Percentiles rank a stretch among this genome's conserved stretches.
Evolutionary conservation across 306 rosid species (phyloP).

Genomic region (Adenanthera pavonina): DNA sequence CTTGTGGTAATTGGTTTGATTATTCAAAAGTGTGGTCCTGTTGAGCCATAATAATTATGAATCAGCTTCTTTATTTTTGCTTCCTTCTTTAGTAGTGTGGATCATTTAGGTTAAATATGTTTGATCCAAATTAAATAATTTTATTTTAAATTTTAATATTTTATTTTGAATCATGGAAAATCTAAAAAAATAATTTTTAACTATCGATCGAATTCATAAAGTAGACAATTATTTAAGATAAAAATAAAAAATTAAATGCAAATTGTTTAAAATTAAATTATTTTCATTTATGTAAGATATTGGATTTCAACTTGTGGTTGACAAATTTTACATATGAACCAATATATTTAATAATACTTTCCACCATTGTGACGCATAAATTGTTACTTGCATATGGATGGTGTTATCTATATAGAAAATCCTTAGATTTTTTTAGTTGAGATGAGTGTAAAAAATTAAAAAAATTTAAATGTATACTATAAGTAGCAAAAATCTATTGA

Average conservation of each 20-base stretch:
- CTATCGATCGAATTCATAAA: background rate
- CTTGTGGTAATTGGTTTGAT: background rate
- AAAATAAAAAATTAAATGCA: background rate
- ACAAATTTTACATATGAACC: background rate
- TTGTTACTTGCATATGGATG: background rate
- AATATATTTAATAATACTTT: background rate
- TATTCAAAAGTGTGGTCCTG: constrained; percentile 6
- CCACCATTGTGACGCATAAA: background rate
- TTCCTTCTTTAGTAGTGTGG: too few species aligned
- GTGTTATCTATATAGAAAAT: background rate
- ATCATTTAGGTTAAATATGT: too few species aligned
- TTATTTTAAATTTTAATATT: background rate
- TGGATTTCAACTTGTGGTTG: background rate
- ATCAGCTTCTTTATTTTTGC: background rate
- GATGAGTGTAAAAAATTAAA: background rate
- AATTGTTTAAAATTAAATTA: background rate
- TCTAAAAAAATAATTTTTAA: background rate
- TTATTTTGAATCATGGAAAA: background rate
- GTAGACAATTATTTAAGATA: background rate
- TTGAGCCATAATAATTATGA: background rate
- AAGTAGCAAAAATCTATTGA: background rate
- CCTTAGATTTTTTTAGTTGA: background rate
- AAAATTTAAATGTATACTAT: background rate
- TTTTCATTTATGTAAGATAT: background rate
- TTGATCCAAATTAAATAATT: too few species aligned